Evolutionary conservation across 2,329 filamentous ascomycete genomes (phyloP), one percentile per base, ranked within the genome.

Genomic region (Coniosporium tulheliwenetii): DNA sequence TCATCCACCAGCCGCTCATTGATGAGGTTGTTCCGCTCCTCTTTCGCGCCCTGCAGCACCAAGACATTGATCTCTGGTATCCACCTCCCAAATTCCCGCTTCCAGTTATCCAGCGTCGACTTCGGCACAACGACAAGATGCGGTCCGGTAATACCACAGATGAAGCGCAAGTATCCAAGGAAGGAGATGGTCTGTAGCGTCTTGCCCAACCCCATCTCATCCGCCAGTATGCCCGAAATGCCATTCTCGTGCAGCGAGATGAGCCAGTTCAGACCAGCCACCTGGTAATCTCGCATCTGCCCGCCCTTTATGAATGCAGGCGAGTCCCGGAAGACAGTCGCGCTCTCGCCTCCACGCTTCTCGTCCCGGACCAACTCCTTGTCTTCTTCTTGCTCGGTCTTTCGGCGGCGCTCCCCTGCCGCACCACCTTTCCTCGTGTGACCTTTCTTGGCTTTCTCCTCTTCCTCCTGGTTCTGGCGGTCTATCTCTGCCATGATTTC

Each of bases 131-230:
- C 82, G 40, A 98, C 75, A 36, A 98, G 69, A 63, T 98, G 91
- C 5, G 91, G 91, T 0, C 91, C 91, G 5, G 75, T 85, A 50
- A 87, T 96, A 45, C 78, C 85, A 62, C 85, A 81, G 45, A 95
- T 77, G 61, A 93, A 91, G 53, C 91, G 79, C 36, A 98, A 69
- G 56, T 98, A 98, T 2, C 91, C 91, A 30, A 98, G 66, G 63
- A 98, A 98, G 1, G 91, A 82, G 44, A 98, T 98, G 0, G 91
- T 98, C 63, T 98, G 91, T 26, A 98, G 64, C 0, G 91, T 98
- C 69, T 98, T 98, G 53, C 91, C 91, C 14, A 98, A 71, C 62
- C 91, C 91, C 91, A 98, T 98, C 65, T 98, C 91, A 56, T 98
- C 91, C 45, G 91, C 91, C 39, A 98, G 69, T 47, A 98, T 98